Percentiles rank a stretch among this genome's conserved stretches.
phyloP scores from a whole-genome alignment of 495 filamentous ascomycete species.

The Margaritispora aquatica region DNA sequence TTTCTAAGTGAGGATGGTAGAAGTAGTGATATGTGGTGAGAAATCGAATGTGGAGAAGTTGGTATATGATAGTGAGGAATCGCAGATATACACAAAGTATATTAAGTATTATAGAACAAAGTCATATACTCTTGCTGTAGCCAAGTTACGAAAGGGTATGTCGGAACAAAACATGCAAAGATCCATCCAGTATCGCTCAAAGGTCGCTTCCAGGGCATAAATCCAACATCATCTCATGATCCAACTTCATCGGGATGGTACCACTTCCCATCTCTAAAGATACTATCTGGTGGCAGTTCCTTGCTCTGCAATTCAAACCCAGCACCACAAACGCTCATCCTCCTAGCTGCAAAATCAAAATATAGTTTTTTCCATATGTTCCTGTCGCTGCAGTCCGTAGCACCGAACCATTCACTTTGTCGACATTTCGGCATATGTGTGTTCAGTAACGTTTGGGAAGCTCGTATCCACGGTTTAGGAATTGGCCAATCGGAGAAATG shows the following conservation, averaged over 20 bases:
- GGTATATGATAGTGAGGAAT: no score
- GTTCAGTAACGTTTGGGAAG: conserved; percentile 14
- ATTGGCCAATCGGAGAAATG: conserved; percentile 68
- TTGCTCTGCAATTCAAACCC: conserved; percentile 21
- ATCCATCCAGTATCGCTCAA: not conserved
- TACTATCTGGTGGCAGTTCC: conserved; percentile 11
- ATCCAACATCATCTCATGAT: not conserved
- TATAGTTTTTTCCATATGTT: conserved; percentile 58
- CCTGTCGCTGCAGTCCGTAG: conserved; percentile 33
- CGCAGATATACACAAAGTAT: no score
- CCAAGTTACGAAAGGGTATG: not conserved
- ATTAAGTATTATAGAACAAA: no score
- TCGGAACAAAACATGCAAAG: not conserved
- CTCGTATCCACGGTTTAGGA: conserved; percentile 51
- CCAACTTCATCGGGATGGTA: conserved; percentile 18
- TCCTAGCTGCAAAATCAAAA: conserved; percentile 49
- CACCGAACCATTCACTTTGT: conserved; percentile 17
- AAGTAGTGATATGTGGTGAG: not conserved
- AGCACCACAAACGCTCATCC: conserved; percentile 35
- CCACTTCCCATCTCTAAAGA: conserved; percentile 17
- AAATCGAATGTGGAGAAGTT: no score
- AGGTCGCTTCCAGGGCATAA: not conserved
- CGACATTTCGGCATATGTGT: conserved; percentile 19
- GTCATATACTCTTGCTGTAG: no score
- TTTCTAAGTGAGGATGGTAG: not conserved